Evolutionary conservation across 2,329 filamentous ascomycete species (phyloP).

Genomic region (Neopestalotiopsis rosae): DNA sequence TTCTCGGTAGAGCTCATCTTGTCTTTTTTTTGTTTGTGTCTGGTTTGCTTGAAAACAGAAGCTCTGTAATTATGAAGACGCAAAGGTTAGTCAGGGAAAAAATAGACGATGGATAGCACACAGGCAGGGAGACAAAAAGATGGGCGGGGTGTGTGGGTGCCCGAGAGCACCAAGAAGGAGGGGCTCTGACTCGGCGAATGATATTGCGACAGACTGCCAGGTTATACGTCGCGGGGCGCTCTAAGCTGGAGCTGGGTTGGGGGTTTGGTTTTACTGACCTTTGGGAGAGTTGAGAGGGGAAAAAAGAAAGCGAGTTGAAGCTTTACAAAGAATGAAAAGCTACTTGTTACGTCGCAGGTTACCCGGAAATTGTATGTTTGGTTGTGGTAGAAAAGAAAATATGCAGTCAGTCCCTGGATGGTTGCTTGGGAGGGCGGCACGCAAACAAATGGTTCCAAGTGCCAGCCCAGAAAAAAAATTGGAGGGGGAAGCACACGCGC

Average conservation of each 20-base stretch:
- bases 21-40: slow-evolving; percentile 20
- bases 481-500: background rate
- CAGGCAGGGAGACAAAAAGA: background rate
- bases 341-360: slow-evolving; percentile 3
- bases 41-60: slow-evolving; percentile 6
- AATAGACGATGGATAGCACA: background rate
- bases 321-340: background rate
- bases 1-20: slow-evolving; percentile 57
- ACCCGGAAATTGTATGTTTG: background rate
- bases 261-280: background rate
- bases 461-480: background rate
- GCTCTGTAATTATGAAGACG: background rate
- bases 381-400: slow-evolving; percentile 3
- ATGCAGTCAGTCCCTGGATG: slow-evolving; percentile 4
- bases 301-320: background rate
- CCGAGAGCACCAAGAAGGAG: background rate
- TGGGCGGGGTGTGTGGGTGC: slow-evolving; percentile 1
- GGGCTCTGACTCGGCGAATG: background rate
- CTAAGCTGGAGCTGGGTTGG: background rate
- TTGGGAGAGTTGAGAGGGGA: background rate
- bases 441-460: slow-evolving; percentile 5
- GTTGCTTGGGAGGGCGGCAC: background rate
- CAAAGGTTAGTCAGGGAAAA: slow-evolving; percentile 8
- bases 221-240: background rate
- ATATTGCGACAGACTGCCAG: background rate